phyloP scores from a whole-genome alignment of 2,329 filamentous ascomycete species.

The Leptographium wingfieldii region DNA sequence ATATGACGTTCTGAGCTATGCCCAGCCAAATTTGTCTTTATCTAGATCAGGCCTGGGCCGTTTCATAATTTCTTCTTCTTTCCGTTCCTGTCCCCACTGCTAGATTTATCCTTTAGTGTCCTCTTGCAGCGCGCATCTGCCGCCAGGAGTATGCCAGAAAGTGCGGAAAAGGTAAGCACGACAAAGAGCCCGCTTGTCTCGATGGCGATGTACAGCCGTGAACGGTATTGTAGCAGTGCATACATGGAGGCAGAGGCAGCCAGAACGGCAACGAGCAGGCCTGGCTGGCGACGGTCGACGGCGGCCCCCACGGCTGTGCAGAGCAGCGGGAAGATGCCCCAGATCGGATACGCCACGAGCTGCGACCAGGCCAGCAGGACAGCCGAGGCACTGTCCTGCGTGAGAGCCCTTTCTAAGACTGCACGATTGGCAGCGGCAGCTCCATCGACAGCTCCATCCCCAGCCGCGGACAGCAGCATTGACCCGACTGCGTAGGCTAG shows the following conservation, averaged over 20 bases:
- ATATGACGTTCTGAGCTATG: no score
- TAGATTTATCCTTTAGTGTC: background rate
- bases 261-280: conserved; percentile 10
- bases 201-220: conserved; percentile 24
- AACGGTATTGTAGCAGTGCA: conserved; percentile 20
- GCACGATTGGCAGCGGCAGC: background rate
- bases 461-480: conserved; percentile 7
- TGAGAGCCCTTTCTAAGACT: background rate
- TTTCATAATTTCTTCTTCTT: background rate
- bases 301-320: background rate
- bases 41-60: no score
- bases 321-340: conserved; percentile 11
- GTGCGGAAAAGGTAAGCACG: conserved; percentile 12
- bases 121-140: background rate
- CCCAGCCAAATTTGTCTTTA: no score
- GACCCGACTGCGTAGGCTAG: conserved; percentile 14
- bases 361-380: conserved; percentile 7
- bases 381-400: background rate
- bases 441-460: conserved; percentile 2
- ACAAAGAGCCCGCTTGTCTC: conserved; percentile 25
- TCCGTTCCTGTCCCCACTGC: background rate
- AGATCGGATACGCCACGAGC: conserved; percentile 4
- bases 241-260: conserved; percentile 6
- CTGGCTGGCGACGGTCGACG: conserved; percentile 8
- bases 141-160: conserved; percentile 3